A percentile compares a stretch with the other conserved stretches of the same genome.
Conservation (phyloP, 345 rosid genomes). For the Fremontodendron californicum region DNA sequence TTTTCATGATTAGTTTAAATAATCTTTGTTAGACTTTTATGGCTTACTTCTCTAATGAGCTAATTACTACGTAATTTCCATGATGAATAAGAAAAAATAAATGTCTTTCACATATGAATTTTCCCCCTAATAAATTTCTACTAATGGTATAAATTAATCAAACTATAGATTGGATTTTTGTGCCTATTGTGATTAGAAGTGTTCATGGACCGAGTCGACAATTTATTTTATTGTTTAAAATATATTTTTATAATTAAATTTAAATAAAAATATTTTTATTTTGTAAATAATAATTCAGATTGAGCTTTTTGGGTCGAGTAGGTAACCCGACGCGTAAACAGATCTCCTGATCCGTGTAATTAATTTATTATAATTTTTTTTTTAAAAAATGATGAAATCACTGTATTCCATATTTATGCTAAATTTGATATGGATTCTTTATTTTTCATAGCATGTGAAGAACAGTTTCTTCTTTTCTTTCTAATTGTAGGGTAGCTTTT, state of each 20-base stretch:
- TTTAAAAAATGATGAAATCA: background rate
- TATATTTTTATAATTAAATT: too few species aligned
- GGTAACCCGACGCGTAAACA: too few species aligned
- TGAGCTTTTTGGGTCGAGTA: too few species aligned
- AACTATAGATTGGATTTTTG: too few species aligned
- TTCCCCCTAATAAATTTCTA: background rate
- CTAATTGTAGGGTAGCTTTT: background rate
- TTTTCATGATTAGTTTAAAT: background rate
- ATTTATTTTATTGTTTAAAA: too few species aligned
- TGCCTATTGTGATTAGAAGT: too few species aligned
- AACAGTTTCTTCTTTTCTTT: background rate
- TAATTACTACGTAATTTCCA: background rate
- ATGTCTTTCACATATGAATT: background rate
- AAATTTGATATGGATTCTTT: background rate
- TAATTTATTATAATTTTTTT: too few species aligned
- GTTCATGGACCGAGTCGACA: too few species aligned
- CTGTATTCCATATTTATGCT: background rate
- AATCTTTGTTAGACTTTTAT: background rate
- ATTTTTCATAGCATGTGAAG: constrained; percentile 10
- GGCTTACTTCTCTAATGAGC: background rate
- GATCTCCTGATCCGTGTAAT: too few species aligned
- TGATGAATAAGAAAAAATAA: background rate
- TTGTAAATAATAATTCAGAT: too few species aligned
- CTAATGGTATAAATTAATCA: background rate
- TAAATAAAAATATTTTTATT: too few species aligned